Evolutionary conservation across 768 basidiomycete species (phyloP), one percentile per base, ranked within the genome.

Genomic region (Suillus lakei): DNA sequence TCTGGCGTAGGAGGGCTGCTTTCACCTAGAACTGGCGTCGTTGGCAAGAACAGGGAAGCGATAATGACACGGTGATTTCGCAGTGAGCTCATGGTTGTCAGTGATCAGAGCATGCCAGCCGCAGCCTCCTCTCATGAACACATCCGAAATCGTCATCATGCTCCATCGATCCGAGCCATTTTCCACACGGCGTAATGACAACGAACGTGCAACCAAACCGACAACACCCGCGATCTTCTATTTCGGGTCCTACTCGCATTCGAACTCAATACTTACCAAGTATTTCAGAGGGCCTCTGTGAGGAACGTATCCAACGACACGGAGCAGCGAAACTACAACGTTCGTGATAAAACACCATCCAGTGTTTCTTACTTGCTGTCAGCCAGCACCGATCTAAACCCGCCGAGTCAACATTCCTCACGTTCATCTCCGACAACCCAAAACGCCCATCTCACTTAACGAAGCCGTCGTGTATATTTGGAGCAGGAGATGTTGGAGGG

Each of bases 31-130:
- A 88, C 86, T 50, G 87, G 86, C 43, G 92, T 91, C 65, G 85
- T 86, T 43, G 93, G 93, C 41, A 94, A 87, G 74, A 95, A 93
- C 65, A 94, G 87, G n/a, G 91, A 90, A 18, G 92, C 93, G 75
- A 95, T 88, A 75, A 94, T 81, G 62, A 91, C 83, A 38, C 93
- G 82, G 75, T 91, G 90, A 77, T 87, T 86, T 63, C 89, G 83
- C 72, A 92, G 85, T 43, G 91, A 88, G 73, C 83, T 84, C 91
- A 92, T 92, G 66, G 77, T 72, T 1, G 28, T 30, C 9, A 8
- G 41, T 16, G 61, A 53, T 54, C 12, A 34, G 28, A 32, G 30
- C 53, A 32, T 10, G 53, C 21, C 32, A 18, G 8, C 51, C 28
- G 26, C 9, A 53, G 51, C 28, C 8, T 10, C 28, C 9, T 16